A percentile compares a stretch with the other conserved stretches of the same genome.
phyloP scores from a whole-genome alignment of 495 filamentous ascomycete species.

The Penicillium silybi region DNA sequence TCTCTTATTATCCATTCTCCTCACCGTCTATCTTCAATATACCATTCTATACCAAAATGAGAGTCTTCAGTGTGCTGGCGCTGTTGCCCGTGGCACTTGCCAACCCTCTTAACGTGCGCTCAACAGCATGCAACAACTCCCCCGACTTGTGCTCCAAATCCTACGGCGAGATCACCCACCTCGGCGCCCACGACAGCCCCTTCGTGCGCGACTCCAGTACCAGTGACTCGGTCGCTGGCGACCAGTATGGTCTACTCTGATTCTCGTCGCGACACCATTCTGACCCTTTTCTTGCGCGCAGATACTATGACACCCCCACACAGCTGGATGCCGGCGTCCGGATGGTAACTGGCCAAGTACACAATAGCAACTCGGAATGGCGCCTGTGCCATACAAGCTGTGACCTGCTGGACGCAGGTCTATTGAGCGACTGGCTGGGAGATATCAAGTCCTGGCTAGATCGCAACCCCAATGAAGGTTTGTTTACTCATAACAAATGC shows the following conservation, averaged over 20 bases:
- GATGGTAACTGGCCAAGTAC: conserved; percentile 68
- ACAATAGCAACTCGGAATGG: conserved; percentile 53
- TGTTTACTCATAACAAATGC: neutral
- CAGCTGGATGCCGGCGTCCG: conserved; percentile 69
- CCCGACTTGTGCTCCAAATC: conserved; percentile 54
- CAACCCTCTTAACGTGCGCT: conserved; percentile 26
- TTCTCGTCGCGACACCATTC: neutral
- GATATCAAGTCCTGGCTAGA: conserved; percentile 67
- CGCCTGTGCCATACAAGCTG: conserved; percentile 66
- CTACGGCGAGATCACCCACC: conserved; percentile 60
- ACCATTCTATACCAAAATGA: conserved; percentile 24
- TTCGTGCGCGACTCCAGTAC: conserved; percentile 52
- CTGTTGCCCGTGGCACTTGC: conserved; percentile 31
- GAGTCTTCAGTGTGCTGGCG: conserved; percentile 23
- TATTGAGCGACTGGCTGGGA: conserved; percentile 57
- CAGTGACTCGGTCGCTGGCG: conserved; percentile 53
- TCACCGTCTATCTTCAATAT: neutral
- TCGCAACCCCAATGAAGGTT: conserved; percentile 61
- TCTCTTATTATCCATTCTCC: conserved; percentile 5
- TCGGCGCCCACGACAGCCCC: conserved; percentile 62
- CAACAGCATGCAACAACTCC: conserved; percentile 59
- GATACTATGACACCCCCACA: conserved; percentile 65
- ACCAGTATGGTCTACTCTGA: conserved; percentile 49
- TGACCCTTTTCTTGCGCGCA: conserved; percentile 13
- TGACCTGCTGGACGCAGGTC: conserved; percentile 60